These are phyloP conservation scores for Neurospora sp. DNA, from an alignment of 495 filamentous ascomycete genomes.

Conservation along the genomic window DNA sequence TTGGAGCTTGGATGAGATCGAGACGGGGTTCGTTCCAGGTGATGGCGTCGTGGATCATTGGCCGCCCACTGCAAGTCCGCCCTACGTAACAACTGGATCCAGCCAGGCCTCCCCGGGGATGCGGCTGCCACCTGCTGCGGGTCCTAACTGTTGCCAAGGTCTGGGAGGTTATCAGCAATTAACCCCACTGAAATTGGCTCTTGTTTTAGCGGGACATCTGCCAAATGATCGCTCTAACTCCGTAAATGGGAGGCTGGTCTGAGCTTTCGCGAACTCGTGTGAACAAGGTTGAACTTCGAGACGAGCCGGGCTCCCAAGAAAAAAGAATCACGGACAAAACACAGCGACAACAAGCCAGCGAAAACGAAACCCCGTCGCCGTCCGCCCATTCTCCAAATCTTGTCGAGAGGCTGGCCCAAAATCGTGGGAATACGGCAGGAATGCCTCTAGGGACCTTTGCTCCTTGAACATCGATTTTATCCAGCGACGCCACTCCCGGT, in stretches of 20 bases:
- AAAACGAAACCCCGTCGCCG: neutral
- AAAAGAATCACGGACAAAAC: neutral
- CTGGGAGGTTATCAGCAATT: neutral
- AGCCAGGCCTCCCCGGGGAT: neutral
- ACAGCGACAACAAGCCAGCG: neutral
- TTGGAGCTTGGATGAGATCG: neutral
- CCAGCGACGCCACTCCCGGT: neutral
- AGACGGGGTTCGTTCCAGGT: neutral
- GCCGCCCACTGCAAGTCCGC: neutral
- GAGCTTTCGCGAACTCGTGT: neutral
- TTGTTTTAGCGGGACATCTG: neutral
- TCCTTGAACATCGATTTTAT: conserved; percentile 1
- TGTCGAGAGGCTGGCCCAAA: conserved; percentile 13
- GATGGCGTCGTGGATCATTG: neutral
- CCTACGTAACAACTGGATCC: neutral
- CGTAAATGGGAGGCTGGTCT: neutral
- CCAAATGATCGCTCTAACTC: neutral
- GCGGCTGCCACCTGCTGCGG: neutral
- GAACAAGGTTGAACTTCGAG: neutral
- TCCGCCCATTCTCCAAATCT: neutral
- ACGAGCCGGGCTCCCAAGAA: neutral
- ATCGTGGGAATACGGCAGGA: conserved; percentile 15
- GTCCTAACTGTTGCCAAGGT: neutral
- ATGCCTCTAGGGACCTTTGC: conserved; percentile 8
- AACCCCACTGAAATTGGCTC: neutral